Evolutionary conservation across 129 eudicot genomes (phyloP).

Genomic region (Lonicera japonica): DNA sequence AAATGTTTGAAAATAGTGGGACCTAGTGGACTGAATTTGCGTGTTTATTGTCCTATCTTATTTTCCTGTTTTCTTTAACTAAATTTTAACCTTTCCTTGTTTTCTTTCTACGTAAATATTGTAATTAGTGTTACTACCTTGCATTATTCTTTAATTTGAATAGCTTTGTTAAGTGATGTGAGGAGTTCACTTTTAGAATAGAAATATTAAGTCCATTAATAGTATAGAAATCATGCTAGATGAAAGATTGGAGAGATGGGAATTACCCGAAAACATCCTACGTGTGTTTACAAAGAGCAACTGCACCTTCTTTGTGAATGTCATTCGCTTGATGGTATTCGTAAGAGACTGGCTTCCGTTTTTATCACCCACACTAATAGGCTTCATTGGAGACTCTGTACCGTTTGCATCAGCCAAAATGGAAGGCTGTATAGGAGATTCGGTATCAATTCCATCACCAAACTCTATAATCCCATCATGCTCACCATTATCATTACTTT

Average conservation of each 20-base stretch:
- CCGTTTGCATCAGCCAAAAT: not conserved
- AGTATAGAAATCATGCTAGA: not conserved
- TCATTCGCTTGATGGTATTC: not conserved
- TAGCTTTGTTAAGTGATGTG: too few relatives aligned
- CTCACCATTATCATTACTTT: not conserved
- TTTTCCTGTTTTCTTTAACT: too few relatives aligned
- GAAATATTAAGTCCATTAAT: too few relatives aligned
- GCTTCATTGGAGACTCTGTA: not conserved
- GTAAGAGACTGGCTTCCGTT: not conserved
- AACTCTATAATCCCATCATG: not conserved
- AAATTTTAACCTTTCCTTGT: too few relatives aligned
- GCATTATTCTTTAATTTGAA: too few relatives aligned
- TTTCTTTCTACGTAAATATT: too few relatives aligned
- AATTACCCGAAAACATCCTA: not conserved
- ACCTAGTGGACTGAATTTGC: too few relatives aligned
- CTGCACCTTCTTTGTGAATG: not conserved
- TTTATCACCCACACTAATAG: not conserved
- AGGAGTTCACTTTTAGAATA: too few relatives aligned
- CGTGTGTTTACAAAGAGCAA: not conserved
- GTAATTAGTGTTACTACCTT: too few relatives aligned
- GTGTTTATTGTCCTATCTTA: too few relatives aligned
- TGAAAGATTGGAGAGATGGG: not conserved
- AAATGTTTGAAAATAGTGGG: too few relatives aligned
- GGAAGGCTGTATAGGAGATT: not conserved
- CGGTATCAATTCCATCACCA: not conserved